A percentile compares a stretch with the other conserved stretches of the same genome.
phyloP scores from a whole-genome alignment of 2,329 filamentous ascomycete species.

The Fusarium palustre region DNA sequence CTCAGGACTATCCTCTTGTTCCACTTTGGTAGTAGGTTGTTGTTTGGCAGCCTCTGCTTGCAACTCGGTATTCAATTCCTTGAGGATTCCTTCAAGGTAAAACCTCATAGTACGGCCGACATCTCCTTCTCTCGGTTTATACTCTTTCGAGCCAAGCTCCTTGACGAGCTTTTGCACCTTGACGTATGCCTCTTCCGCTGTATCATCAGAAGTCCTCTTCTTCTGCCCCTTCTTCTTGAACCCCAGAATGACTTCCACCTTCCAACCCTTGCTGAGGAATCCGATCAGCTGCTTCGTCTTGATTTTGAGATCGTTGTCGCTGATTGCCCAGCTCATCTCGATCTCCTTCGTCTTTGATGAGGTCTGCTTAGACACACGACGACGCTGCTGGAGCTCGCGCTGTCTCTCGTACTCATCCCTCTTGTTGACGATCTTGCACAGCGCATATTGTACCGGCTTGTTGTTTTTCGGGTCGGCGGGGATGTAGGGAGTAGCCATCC shows the following conservation, averaged over 20 bases:
- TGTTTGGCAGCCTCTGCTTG: neutral
- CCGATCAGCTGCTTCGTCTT: conserved; percentile 73
- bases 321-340: conserved; percentile 93
- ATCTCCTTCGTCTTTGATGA: conserved; percentile 73
- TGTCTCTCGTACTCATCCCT: conserved; percentile 59
- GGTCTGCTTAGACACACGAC: conserved; percentile 57
- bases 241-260: conserved; percentile 80
- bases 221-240: conserved; percentile 69
- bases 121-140: conserved; percentile 59
- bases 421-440: conserved; percentile 79
- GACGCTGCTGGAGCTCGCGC: conserved; percentile 58
- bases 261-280: conserved; percentile 80
- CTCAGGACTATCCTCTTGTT: neutral
- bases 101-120: conserved; percentile 58
- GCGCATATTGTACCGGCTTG: conserved; percentile 57
- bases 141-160: conserved; percentile 57
- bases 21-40: neutral
- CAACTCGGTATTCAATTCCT: conserved; percentile 15
- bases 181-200: conserved; percentile 69
- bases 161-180: conserved; percentile 53
- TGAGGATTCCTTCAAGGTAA: conserved; percentile 54
- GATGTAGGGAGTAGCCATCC: conserved; percentile 56
- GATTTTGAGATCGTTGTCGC: conserved; percentile 77
- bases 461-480: conserved; percentile 47
- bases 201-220: conserved; percentile 67